phyloP scores from a whole-genome alignment of 2,329 filamentous ascomycete species.

The Phialemoniopsis sp. region DNA sequence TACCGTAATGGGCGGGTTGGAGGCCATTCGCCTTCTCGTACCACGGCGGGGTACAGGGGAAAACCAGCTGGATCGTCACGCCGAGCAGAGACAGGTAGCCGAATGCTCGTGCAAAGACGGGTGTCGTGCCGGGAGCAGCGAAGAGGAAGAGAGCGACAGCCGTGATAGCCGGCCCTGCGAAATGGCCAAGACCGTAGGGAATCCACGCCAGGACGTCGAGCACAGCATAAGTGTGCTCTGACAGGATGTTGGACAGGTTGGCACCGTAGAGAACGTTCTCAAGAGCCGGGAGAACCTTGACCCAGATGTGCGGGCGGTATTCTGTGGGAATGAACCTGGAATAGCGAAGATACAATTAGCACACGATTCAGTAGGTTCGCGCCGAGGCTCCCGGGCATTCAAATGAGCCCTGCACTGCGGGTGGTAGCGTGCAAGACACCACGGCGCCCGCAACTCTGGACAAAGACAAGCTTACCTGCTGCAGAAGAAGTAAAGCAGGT shows the following conservation, averaged over 20 bases:
- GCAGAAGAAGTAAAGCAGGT: constrained; percentile 87
- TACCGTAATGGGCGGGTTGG: constrained; percentile 87
- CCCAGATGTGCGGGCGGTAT: constrained; percentile 91
- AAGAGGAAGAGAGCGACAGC: constrained; percentile 82
- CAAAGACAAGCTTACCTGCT: constrained; percentile 70
- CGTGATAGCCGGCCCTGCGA: constrained; percentile 77
- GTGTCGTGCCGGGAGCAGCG: constrained; percentile 77
- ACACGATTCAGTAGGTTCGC: too few species aligned
- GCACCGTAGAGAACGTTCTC: constrained; percentile 97
- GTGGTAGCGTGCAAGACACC: too few species aligned
- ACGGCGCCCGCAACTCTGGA: too few species aligned
- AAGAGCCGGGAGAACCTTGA: constrained; percentile 86
- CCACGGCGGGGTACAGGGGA: constrained; percentile 95
- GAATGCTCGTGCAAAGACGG: constrained; percentile 81
- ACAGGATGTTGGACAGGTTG: constrained; percentile 93
- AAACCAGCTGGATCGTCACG: constrained; percentile 82
- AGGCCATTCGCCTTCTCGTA: constrained; percentile 92
- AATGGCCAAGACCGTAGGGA: constrained; percentile 89
- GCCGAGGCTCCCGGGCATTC: too few species aligned
- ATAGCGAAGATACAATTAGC: too few species aligned
- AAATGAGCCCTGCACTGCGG: too few species aligned
- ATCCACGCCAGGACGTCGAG: constrained; percentile 90
- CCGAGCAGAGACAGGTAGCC: constrained; percentile 90
- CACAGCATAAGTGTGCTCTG: constrained; percentile 77
- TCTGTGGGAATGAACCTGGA: constrained; percentile 81